Percentiles rank a stretch among this genome's conserved stretches.
These are phyloP conservation scores for Pyronema omphalodes DNA, from an alignment of 495 filamentous ascomycete species.

Conservation along the genomic window DNA sequence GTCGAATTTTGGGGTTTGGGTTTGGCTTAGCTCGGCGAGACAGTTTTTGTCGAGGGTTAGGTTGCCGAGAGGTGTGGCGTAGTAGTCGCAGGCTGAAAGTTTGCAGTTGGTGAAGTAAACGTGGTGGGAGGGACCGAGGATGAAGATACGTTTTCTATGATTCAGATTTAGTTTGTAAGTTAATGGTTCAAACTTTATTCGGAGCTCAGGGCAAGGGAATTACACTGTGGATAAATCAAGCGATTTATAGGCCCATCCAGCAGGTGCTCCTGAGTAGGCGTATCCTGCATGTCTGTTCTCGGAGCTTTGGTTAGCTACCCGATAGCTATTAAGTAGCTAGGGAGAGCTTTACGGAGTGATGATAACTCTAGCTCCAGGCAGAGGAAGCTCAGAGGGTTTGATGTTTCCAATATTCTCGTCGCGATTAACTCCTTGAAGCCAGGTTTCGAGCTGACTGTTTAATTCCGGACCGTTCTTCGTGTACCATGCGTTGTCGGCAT, in stretches of 20 bases:
- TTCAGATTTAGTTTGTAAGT: neutral
- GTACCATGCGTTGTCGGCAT: constrained; percentile 69
- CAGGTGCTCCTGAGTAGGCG: constrained; percentile 81
- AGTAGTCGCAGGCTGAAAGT: constrained; percentile 53
- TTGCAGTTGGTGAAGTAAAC: constrained; percentile 60
- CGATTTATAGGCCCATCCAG: constrained; percentile 85
- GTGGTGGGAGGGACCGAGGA: constrained; percentile 88
- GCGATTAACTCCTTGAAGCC: constrained; percentile 53
- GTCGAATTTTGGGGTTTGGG: constrained; percentile 40
- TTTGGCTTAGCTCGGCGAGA: constrained; percentile 42
- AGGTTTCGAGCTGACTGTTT: constrained; percentile 53
- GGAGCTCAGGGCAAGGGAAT: constrained; percentile 13
- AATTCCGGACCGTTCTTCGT: constrained; percentile 39
- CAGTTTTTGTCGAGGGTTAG: constrained; percentile 52
- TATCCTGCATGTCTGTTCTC: constrained; percentile 74
- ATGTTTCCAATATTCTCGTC: constrained; percentile 35
- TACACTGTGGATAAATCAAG: constrained; percentile 70
- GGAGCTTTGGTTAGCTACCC: neutral
- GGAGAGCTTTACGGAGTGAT: constrained; percentile 71
- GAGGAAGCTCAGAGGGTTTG: constrained; percentile 43
- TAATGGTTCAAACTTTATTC: neutral
- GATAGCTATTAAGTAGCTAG: neutral
- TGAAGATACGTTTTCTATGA: constrained; percentile 66
- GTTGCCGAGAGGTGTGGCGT: constrained; percentile 71
- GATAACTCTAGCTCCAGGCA: constrained; percentile 63